These are phyloP conservation scores for bread wheat (Triticum aestivum) DNA, from an alignment of 176 grass and related monocot species.

Conservation along the genomic window IWGSC_CS_RefSeq_v2.1 NC_057805.1:44760561-44761060, in stretches of 20 bases:
- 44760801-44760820: neutral
- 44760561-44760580: neutral
- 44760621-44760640: neutral
- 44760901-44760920: neutral
- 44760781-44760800: neutral
- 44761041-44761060: neutral
- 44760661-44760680: slow-evolving; percentile 97
- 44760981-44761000: neutral
- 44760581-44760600: neutral
- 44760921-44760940: neutral
- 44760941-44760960: neutral
- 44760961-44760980: neutral
- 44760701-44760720: slow-evolving; percentile 31
- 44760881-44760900: no score
- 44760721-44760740: neutral
- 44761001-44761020: neutral
- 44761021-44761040: neutral
- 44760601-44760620: slow-evolving; percentile 22
- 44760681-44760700: slow-evolving; percentile 98
- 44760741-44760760: slow-evolving; percentile 1
- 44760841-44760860: neutral
- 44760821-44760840: neutral
- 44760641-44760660: slow-evolving; percentile 97
- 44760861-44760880: neutral
- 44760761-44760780: slow-evolving; percentile 1